Evolutionary conservation across 495 filamentous ascomycete species (phyloP), one percentile per base, ranked within the genome.

Genomic region (Aspergillus haitiensis): DNA sequence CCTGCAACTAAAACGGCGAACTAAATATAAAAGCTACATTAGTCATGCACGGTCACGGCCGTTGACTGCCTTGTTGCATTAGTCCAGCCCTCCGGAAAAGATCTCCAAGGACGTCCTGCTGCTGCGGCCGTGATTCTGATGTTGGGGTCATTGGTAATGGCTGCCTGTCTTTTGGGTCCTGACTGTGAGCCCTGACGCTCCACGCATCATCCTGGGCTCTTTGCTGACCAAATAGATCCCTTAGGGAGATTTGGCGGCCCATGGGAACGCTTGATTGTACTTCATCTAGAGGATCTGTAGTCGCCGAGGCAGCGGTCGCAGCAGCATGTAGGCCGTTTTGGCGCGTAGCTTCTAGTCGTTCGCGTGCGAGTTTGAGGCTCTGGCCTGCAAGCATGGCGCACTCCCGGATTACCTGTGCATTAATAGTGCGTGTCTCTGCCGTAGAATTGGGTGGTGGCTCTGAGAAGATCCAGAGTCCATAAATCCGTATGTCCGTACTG

Each of bases 391-490:
- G 75, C 9, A 69, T 63, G 1, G 84, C 83, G 64, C 83, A 85
- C 39, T 83, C 80, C 32, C 72, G 68, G 32, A 88, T 83, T 57
- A 81, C 64, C 51, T 79, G 68, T 21, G 81, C 82, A 58, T 78
- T 82, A 58, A 81, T 67, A 9, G 64, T 72, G 37, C 81, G 76
- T 6, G 71, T 76, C 46, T 81, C 78, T 37, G 78, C 79, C 16
- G 80, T 88, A 8, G 81, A 81, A 51, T 77, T 82, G 3, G 78
- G 77, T 53, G 77, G 70, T 2, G 77, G 75, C 64, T 86, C 85
- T 1, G 78, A 78, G 65, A 86, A 88, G 16, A 88, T 85, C 86
- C 86, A 88, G 1, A 88, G 66, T 7, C 86, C 86, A 65, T 81
- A 83, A 52, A 84, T 80, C 46, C 67, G 66, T 12, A 77, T 64